Conservation (phyloP, 228 moss, liverwort and hornwort species). For the Sphagnum magellanicum region DNA sequence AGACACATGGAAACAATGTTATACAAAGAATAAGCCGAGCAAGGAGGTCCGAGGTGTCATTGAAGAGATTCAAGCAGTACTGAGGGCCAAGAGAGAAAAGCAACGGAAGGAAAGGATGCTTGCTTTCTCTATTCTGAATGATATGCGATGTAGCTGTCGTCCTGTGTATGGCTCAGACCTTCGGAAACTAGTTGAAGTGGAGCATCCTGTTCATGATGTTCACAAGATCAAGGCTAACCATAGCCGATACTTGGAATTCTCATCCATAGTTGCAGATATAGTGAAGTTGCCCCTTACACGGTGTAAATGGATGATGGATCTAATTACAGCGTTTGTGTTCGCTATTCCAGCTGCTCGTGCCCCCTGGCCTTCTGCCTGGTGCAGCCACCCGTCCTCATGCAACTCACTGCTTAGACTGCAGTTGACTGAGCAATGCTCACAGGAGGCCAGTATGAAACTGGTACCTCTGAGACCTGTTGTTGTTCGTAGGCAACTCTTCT, state of each 20-base stretch:
- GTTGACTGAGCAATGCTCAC: constrained; percentile 6
- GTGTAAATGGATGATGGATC: constrained; percentile 19
- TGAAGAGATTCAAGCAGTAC: constrained; percentile 34
- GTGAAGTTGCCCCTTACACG: constrained; percentile 34
- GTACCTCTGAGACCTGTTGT: constrained; percentile 44
- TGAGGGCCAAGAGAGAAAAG: constrained; percentile 23
- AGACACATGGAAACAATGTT: constrained; percentile 24
- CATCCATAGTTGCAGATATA: constrained; percentile 34
- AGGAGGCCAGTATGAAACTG: constrained; percentile 21
- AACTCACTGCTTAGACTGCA: constrained; percentile 7
- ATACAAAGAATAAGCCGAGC: constrained; percentile 2
- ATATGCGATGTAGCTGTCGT: constrained; percentile 26
- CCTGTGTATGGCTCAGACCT: constrained; percentile 38
- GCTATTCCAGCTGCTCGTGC: constrained; percentile 45
- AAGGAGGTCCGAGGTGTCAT: constrained; percentile 22
- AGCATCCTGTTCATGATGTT: constrained; percentile 37
- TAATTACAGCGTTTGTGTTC: constrained; percentile 46
- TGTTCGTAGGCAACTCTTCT: constrained; percentile 46
- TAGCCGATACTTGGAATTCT: constrained; percentile 33
- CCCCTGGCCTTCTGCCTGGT: constrained; percentile 35
- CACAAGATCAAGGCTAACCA: constrained; percentile 30
- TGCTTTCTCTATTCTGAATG: constrained; percentile 20
- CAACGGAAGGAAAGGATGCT: constrained; percentile 23
- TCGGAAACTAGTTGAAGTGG: constrained; percentile 29
- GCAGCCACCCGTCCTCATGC: constrained; percentile 18